phyloP scores from a whole-genome alignment of 1,284 basidiomycete genomes.

The Thecaphora frezii region DNA sequence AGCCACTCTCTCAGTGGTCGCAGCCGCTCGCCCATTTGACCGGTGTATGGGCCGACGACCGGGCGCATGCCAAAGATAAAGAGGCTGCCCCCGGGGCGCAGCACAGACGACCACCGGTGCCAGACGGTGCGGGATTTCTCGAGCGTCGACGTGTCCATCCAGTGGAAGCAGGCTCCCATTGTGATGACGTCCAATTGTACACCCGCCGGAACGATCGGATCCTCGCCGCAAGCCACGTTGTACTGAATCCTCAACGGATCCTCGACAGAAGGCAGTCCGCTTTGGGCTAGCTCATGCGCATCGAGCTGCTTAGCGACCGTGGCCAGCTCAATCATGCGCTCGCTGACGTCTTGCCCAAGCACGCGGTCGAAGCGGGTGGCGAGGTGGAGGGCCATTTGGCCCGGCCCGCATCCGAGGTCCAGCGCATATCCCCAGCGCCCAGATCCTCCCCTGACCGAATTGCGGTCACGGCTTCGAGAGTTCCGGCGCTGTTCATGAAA shows the following conservation, averaged over 20 bases:
- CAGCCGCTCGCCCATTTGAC: conserved; percentile 19
- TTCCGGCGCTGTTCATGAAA: conserved; percentile 10
- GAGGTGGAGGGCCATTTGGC: conserved; percentile 33
- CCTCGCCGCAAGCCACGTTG: conserved; percentile 18
- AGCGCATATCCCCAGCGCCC: conserved; percentile 21
- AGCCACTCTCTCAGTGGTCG: conserved; percentile 30
- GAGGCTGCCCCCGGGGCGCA: conserved; percentile 30
- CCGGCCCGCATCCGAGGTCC: conserved; percentile 34
- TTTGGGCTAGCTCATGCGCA: conserved; percentile 18
- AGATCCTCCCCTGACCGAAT: too few relatives aligned
- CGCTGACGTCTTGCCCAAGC: conserved; percentile 24
- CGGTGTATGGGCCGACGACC: conserved; percentile 23
- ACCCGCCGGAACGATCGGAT: conserved; percentile 18
- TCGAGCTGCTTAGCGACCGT: conserved; percentile 33
- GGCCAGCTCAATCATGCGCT: conserved; percentile 34
- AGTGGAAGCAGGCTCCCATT: conserved; percentile 34
- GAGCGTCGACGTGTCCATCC: conserved; percentile 30
- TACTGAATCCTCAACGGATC: conserved; percentile 23
- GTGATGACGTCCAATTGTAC: conserved; percentile 34
- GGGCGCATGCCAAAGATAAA: conserved; percentile 21
- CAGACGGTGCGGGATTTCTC: conserved; percentile 14
- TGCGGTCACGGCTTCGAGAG: too few relatives aligned
- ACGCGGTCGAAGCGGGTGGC: conserved; percentile 26
- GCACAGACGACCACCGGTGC: conserved; percentile 23
- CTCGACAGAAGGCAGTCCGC: conserved; percentile 13